Evolutionary conservation across 2,329 filamentous ascomycete species (phyloP), one percentile per base, ranked within the genome.

Genomic region (Acrocalymma vagum): DNA sequence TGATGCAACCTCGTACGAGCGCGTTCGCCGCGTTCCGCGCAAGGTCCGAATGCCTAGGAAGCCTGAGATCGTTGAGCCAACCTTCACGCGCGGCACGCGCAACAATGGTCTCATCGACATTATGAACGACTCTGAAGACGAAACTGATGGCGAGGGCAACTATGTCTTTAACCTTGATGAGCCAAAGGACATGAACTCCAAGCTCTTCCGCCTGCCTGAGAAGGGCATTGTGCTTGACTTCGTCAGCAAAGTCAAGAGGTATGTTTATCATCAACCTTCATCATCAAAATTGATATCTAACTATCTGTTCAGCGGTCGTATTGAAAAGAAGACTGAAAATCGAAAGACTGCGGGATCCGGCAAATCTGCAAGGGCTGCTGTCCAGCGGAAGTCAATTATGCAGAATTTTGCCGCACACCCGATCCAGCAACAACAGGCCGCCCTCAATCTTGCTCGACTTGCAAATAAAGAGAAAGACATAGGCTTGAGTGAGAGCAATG

Each of bases 361-460:
- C 14, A 26, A 18, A n/a, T 38, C 49, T 6, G 30, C 23, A 17
- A 48, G 46, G 29, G 45, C 47, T 40, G 52, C 48, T 23, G 42
- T 42, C 18, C 55, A 53, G 34, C 59, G 53, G 48, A 55, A 60
- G 38, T 42, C 49, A 21, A 55, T 58, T 17, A 56, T 62, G 47
- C 51, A 64, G 38, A 44, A 56, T 27, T 63, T 66, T 35, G 48
- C 61, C 25, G 55, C 55, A 46, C 62, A 59, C 31, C 48, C 65
- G 22, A 53, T 88, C 14, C 76, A 79, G 36, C 82, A 88, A 64
- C 79, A 86, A 60, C 85, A 88, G 60, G 79, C 83, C 28, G 85
- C 84, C 4, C 75, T 89, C 45, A 84, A 82, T 45, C 74, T 90
- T 21, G 75, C 79, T 29, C 78, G 80, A 47, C 72, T 89, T 24